These are phyloP conservation scores for Baudoinia panamericana DNA, from an alignment of 495 filamentous ascomycete species.

Conservation along the genomic window DNA sequence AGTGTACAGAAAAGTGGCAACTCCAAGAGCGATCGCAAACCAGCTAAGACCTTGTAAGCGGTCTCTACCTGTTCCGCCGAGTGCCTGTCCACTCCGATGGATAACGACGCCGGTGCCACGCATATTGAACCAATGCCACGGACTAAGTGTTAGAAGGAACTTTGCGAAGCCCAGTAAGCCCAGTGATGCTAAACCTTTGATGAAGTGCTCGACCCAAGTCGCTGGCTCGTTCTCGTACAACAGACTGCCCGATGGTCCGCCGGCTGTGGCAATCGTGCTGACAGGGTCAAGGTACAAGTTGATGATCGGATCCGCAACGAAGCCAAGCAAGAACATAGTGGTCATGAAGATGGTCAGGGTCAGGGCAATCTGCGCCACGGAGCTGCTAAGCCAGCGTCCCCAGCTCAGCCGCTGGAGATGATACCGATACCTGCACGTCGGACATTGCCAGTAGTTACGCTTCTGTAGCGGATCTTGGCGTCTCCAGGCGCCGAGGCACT, in stretches of 20 bases:
- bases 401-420: slow-evolving; percentile 63
- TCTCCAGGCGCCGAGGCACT: slow-evolving; percentile 82
- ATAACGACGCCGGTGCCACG: slow-evolving; percentile 40
- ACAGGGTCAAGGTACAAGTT: slow-evolving; percentile 71
- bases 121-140: slow-evolving; percentile 64
- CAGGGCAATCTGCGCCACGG: slow-evolving; percentile 45
- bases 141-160: slow-evolving; percentile 57
- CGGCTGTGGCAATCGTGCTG: slow-evolving; percentile 33
- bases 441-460: slow-evolving; percentile 73
- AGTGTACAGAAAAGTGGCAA: slow-evolving; percentile 66
- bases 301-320: slow-evolving; percentile 86
- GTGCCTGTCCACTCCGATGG: slow-evolving; percentile 32
- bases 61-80: slow-evolving; percentile 52
- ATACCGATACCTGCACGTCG: slow-evolving; percentile 79
- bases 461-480: slow-evolving; percentile 53
- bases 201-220: slow-evolving; percentile 67
- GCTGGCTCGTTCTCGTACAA: slow-evolving; percentile 33
- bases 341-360: slow-evolving; percentile 57
- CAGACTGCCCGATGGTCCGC: slow-evolving; percentile 15
- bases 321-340: slow-evolving; percentile 67
- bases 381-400: slow-evolving; percentile 61
- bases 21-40: slow-evolving; percentile 64
- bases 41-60: slow-evolving; percentile 61
- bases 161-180: slow-evolving; percentile 79
- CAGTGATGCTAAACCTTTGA: slow-evolving; percentile 74